phyloP scores from a whole-genome alignment of 768 basidiomycete genomes.

The Rhizopogon vinicolor region DNA sequence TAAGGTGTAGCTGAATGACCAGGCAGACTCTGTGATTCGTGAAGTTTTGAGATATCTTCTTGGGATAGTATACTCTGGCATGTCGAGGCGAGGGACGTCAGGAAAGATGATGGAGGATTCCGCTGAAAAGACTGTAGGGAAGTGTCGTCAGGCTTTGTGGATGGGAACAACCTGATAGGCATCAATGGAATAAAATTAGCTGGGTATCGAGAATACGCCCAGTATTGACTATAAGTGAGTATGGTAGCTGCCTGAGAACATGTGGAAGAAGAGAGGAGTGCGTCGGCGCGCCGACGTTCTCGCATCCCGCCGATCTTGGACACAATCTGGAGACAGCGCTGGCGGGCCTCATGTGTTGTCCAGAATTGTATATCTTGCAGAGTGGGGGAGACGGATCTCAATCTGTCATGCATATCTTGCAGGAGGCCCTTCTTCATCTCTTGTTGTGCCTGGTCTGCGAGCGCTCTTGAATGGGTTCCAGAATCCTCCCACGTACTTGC shows the following conservation, averaged over 20 bases:
- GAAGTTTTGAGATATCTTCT: conserved; percentile 22
- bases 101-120: conserved; percentile 33
- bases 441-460: conserved; percentile 67
- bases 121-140: background rate
- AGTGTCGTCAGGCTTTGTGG: conserved; percentile 15
- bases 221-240: conserved; percentile 44
- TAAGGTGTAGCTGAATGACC: background rate
- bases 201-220: conserved; percentile 59
- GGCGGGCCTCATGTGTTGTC: conserved; percentile 74
- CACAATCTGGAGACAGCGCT: conserved; percentile 72
- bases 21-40: background rate
- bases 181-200: conserved; percentile 50
- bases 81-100: conserved; percentile 42
- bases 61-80: conserved; percentile 52
- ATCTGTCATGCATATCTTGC: conserved; percentile 54
- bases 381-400: conserved; percentile 19
- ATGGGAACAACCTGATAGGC: conserved; percentile 50
- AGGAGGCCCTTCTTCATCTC: conserved; percentile 67
- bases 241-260: conserved; percentile 6
- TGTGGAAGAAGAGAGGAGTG: conserved; percentile 42
- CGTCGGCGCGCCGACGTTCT: conserved; percentile 61
- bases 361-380: conserved; percentile 54
- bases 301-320: conserved; percentile 70
- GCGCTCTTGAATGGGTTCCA: conserved; percentile 60
- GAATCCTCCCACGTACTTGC: conserved; percentile 24